phyloP scores from a whole-genome alignment of 2,329 filamentous ascomycete genomes.

The Aspergillus texensis region DNA sequence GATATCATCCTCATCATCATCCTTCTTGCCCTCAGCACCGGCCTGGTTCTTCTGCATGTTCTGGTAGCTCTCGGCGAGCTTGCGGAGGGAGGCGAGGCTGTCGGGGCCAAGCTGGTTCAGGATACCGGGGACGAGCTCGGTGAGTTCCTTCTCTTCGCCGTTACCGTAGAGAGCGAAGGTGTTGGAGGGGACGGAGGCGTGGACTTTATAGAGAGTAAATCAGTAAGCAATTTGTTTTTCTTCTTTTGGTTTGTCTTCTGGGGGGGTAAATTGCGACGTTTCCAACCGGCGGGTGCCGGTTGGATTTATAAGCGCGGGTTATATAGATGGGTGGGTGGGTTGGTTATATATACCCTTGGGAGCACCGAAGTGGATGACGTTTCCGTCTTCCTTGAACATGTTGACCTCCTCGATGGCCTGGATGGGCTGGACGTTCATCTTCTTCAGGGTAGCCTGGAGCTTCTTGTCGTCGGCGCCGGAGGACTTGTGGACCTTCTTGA shows the following conservation, averaged over 20 bases:
- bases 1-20: constrained; percentile 84
- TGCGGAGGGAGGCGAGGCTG: constrained; percentile 94
- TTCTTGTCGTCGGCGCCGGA: constrained; percentile 99
- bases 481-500: constrained; percentile 95
- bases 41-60: constrained; percentile 94
- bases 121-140: constrained; percentile 97
- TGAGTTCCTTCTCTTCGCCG: constrained; percentile 99
- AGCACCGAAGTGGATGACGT: constrained; percentile 98
- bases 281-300: background rate
- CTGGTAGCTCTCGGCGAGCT: constrained; percentile 99
- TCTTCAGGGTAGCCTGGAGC: constrained; percentile 95
- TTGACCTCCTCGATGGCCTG: constrained; percentile 99
- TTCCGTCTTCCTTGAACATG: constrained; percentile 99
- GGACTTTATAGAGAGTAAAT: constrained; percentile 61
- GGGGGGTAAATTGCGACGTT: background rate
- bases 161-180: constrained; percentile 99
- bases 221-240: background rate
- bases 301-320: background rate
- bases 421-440: constrained; percentile 99
- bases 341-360: constrained; percentile 79
- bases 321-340: background rate
- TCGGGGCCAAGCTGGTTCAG: constrained; percentile 99
- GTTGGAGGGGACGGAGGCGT: constrained; percentile 96
- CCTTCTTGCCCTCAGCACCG: constrained; percentile 72
- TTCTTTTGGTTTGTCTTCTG: background rate